Evolutionary conservation across 805 yeast genomes (phyloP).

Genomic region (Pichia manshurica): DNA sequence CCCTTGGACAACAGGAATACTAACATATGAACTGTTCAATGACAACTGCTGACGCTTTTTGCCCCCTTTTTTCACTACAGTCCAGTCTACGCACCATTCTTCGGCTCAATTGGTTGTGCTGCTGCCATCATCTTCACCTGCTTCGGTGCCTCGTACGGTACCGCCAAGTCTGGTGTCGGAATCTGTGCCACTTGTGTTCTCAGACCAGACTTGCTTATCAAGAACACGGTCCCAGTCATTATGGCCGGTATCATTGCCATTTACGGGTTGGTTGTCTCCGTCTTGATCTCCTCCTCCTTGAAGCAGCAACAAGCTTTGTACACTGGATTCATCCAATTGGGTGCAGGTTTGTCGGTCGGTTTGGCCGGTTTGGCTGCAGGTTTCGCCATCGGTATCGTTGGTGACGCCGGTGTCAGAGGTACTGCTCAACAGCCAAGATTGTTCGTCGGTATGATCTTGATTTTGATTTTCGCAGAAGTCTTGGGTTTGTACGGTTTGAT

Average conservation of each 20-base stretch:
- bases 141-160: conserved; percentile 98
- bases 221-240: conserved; percentile 92
- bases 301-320: conserved; percentile 88
- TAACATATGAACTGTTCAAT: neutral
- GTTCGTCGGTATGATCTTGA: conserved; percentile 97
- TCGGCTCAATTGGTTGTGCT: conserved; percentile 99
- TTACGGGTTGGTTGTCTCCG: conserved; percentile 95
- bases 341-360: conserved; percentile 97
- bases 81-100: conserved; percentile 89
- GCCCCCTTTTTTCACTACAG: conserved; percentile 23
- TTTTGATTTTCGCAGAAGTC: conserved; percentile 98
- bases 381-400: conserved; percentile 98
- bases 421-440: conserved; percentile 97
- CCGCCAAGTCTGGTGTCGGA: conserved; percentile 99
- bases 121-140: conserved; percentile 98
- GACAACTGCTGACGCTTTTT: neutral
- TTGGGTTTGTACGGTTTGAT: conserved; percentile 96
- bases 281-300: conserved; percentile 83
- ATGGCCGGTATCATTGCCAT: conserved; percentile 99
- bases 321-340: conserved; percentile 96
- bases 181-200: conserved; percentile 96
- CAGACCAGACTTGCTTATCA: conserved; percentile 93
- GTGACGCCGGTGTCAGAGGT: conserved; percentile 99
- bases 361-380: conserved; percentile 97
- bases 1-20: too few species aligned